Evolutionary conservation across 202 grass and related monocot species (phyloP).

Genomic region (Cymbopogon flexuosus): DNA sequence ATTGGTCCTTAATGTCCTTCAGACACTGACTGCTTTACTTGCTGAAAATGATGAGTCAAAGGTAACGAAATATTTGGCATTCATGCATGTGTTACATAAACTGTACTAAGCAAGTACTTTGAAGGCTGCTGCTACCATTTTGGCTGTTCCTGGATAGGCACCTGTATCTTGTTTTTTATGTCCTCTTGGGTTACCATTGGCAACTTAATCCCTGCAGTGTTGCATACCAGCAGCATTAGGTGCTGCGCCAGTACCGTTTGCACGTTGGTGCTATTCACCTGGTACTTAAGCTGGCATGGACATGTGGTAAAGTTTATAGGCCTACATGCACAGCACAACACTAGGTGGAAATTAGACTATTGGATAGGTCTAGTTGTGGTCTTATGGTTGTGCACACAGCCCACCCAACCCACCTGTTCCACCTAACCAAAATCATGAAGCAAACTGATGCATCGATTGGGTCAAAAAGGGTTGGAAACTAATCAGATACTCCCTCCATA

Average conservation of each 20-base stretch:
- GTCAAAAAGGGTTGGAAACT: neutral
- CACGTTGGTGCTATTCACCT: neutral
- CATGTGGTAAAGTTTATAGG: neutral
- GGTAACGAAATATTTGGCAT: conserved; percentile 43
- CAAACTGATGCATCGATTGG: neutral
- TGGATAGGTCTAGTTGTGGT: neutral
- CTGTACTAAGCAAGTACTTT: neutral
- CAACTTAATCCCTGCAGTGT: neutral
- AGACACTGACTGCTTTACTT: conserved; percentile 77
- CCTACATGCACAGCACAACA: neutral
- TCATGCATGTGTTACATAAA: conserved; percentile 1
- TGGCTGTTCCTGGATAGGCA: conserved; percentile 16
- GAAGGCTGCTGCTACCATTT: conserved; percentile 13
- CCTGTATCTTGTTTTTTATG: neutral
- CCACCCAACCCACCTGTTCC: neutral
- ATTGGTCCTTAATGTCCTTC: conserved; percentile 86
- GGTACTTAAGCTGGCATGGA: neutral
- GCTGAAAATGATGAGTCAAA: conserved; percentile 77
- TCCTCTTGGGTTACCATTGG: neutral
- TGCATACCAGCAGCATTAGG: neutral
- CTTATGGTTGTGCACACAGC: neutral
- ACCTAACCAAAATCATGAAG: neutral
- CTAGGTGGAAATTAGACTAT: neutral
- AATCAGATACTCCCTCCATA: neutral
- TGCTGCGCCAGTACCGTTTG: neutral